phyloP scores from a whole-genome alignment of 495 filamentous ascomycete species.

The Penicillium argentinense region DNA sequence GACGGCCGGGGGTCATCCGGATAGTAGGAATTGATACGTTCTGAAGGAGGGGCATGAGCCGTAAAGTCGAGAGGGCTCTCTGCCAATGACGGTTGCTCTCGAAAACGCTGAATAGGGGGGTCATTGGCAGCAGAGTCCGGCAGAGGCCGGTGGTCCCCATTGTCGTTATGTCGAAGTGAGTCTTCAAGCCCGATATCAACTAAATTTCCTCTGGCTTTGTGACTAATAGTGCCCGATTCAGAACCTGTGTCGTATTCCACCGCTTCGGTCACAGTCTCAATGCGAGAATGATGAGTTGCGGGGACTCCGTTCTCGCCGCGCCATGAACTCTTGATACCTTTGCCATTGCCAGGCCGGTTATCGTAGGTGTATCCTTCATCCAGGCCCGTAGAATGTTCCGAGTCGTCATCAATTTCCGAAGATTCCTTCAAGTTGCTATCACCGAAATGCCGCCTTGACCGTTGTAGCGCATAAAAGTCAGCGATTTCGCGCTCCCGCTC shows the following conservation, averaged over 20 bases:
- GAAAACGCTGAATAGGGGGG: conserved; percentile 86
- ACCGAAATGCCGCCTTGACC: conserved; percentile 84
- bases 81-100: conserved; percentile 46
- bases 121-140: conserved; percentile 62
- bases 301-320: conserved; percentile 40
- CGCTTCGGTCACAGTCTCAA: conserved; percentile 32
- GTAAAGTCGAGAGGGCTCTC: conserved; percentile 32
- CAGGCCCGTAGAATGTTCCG: conserved; percentile 56
- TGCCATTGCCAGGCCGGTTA: conserved; percentile 37
- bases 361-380: conserved; percentile 47
- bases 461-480: conserved; percentile 87
- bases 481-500: conserved; percentile 91
- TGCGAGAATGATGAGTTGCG: conserved; percentile 17
- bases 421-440: conserved; percentile 76
- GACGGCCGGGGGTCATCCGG: conserved; percentile 38
- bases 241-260: conserved; percentile 33
- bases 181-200: conserved; percentile 87
- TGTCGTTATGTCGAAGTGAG: conserved; percentile 44
- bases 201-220: conserved; percentile 66
- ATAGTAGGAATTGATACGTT: conserved; percentile 44
- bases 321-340: conserved; percentile 56
- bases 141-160: conserved; percentile 53
- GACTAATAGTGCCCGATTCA: conserved; percentile 46
- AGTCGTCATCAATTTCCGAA: conserved; percentile 74
- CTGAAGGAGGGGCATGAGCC: conserved; percentile 44